Evolutionary conservation across 495 filamentous ascomycete species (phyloP).

Genomic region (Eremomyces bilateralis): DNA sequence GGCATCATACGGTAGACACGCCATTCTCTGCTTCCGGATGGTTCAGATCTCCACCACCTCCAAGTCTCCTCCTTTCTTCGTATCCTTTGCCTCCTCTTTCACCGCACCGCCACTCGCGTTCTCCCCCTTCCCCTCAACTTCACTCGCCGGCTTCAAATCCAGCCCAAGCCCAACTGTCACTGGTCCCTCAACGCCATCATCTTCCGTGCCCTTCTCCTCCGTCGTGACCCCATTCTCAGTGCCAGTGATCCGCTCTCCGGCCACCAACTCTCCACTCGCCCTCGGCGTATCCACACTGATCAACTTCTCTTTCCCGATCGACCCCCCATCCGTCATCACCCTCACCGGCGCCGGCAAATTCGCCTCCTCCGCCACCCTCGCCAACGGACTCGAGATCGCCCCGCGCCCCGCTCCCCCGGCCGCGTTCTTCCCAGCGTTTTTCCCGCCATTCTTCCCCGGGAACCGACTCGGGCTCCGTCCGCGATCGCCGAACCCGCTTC

Average conservation of each 20-base stretch:
- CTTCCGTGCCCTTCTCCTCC: constrained; percentile 8
- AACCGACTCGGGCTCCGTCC: constrained; percentile 20
- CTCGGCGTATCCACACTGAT: constrained; percentile 17
- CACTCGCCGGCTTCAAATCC: background rate
- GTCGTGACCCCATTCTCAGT: constrained; percentile 7
- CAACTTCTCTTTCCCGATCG: constrained; percentile 13
- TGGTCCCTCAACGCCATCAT: constrained; percentile 4
- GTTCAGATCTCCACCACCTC: constrained; percentile 15
- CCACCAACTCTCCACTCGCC: constrained; percentile 11
- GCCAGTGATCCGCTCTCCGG: constrained; percentile 4
- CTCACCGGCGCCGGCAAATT: constrained; percentile 4
- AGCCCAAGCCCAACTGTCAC: background rate
- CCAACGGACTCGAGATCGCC: constrained; percentile 19
- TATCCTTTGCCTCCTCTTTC: background rate
- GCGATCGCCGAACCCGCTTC: constrained; percentile 9
- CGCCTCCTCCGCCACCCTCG: constrained; percentile 19
- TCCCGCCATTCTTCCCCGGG: constrained; percentile 11
- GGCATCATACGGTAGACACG: too few relatives aligned
- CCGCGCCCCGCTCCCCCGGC: constrained; percentile 15
- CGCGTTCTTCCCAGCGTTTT: too few relatives aligned
- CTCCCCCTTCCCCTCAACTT: background rate
- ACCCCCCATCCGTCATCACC: too few relatives aligned
- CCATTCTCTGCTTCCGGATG: too few relatives aligned
- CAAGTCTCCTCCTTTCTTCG: constrained; percentile 7
- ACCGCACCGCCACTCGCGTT: background rate